Conservation (phyloP, 1,284 basidiomycete genomes). For the Rugosomyces carneus region DNA sequence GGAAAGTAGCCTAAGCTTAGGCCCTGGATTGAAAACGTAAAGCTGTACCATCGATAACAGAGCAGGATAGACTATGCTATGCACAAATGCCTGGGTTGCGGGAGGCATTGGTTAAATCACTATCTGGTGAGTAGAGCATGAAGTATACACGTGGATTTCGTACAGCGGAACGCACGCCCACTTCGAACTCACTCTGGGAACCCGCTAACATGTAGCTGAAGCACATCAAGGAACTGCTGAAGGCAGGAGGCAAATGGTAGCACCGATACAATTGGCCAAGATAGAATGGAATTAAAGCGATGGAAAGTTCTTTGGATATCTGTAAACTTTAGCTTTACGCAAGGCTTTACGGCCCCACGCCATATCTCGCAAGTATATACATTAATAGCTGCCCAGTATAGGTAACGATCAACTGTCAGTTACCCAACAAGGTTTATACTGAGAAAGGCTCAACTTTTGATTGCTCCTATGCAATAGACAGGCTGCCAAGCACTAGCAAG, state of each 20-base stretch:
- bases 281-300: too few species aligned
- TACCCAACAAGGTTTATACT: neutral
- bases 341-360: neutral
- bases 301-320: neutral
- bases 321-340: neutral
- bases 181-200: neutral
- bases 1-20: conserved; percentile 28
- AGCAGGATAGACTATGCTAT: conserved; percentile 11
- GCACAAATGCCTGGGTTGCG: conserved; percentile 7
- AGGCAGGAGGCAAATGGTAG: neutral
- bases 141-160: conserved; percentile 28
- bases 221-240: too few species aligned
- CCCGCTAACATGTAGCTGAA: neutral
- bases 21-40: conserved; percentile 28
- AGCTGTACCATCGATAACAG: conserved; percentile 28
- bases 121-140: conserved; percentile 28
- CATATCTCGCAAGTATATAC: neutral
- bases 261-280: neutral
- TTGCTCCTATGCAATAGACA: neutral
- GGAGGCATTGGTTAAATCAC: conserved; percentile 9
- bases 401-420: neutral
- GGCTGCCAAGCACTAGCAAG: too few species aligned
- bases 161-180: neutral
- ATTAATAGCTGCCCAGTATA: neutral
- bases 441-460: neutral